Conservation (phyloP, 2,329 filamentous ascomycete species). For the Leptosphaerulina australis region DNA sequence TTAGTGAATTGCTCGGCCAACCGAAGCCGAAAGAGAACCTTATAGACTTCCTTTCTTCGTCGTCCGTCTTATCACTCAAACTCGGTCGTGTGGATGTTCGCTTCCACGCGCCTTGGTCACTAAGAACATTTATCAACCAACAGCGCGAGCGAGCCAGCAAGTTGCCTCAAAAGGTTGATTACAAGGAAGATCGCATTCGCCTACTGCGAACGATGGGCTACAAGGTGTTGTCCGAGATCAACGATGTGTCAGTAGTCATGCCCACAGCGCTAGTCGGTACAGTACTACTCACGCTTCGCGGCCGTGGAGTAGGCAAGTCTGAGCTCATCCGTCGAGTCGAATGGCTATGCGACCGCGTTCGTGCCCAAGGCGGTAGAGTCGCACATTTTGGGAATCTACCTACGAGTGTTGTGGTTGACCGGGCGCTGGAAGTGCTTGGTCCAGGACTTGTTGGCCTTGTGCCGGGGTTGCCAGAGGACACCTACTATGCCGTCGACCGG, state of each 20-base stretch:
- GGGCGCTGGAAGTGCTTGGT: slow-evolving; percentile 89
- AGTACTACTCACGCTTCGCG: slow-evolving; percentile 85
- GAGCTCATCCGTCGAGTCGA: slow-evolving; percentile 87
- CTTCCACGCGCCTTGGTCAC: slow-evolving; percentile 95
- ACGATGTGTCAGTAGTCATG: slow-evolving; percentile 96
- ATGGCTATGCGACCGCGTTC: slow-evolving; percentile 83
- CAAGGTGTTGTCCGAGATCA: slow-evolving; percentile 91
- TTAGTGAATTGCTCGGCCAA: slow-evolving; percentile 88
- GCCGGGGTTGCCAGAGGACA: slow-evolving; percentile 82
- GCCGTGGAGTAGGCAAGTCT: slow-evolving; percentile 84
- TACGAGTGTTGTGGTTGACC: slow-evolving; percentile 81
- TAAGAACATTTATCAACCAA: slow-evolving; percentile 78
- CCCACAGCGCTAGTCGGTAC: slow-evolving; percentile 95
- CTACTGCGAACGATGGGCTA: slow-evolving; percentile 88
- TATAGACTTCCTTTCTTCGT: slow-evolving; percentile 84
- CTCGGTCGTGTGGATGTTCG: slow-evolving; percentile 92
- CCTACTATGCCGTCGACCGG: slow-evolving; percentile 91
- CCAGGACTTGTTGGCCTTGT: slow-evolving; percentile 84
- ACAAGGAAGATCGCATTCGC: slow-evolving; percentile 64
- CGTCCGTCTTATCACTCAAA: slow-evolving; percentile 85
- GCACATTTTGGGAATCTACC: slow-evolving; percentile 87
- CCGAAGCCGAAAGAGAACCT: slow-evolving; percentile 97
- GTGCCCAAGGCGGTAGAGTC: slow-evolving; percentile 86
- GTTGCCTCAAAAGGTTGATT: slow-evolving; percentile 43
- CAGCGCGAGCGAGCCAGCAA: slow-evolving; percentile 67